Base-by-base conservation (phyloP, 1,139 yeast genomes). In the Candida pseudoviswanathii region DNA sequence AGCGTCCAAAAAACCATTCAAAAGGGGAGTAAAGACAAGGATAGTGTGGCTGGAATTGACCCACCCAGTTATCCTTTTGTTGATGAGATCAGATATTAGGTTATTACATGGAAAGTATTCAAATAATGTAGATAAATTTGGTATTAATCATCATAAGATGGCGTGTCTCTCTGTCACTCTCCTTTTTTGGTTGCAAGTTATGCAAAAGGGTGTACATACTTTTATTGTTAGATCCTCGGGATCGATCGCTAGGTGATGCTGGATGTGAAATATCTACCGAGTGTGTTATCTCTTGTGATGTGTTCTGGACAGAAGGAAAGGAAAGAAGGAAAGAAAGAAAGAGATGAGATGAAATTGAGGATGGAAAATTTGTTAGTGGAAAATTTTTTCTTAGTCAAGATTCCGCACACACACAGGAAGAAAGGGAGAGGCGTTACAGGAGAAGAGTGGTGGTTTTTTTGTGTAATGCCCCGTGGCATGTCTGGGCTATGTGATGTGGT, bases 51-150 rank as follows among this genome's bases (percentile, higher is more conserved):
- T 16, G 16, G 16, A 16, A 16, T n/a, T 7, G 34, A n/a, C 16
- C 22, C 7, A 44, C 10, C 42, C 43, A 38, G 46, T 16, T 27
- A 27, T 6, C 30, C 9, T 27, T 5, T 27, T 27, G 30, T 27
- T 27, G 2, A 6, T 27, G 30, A 16, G 16, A 16, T 16, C 16
- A 16, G 16, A 16, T 16, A 16, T 16, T 16, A 16, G 16, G 16
- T 38, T 38, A 38, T 39, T 46, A 41, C 45, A 27, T 25, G 9
- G 30, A 27, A 27, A 25, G 9, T 16, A 21, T 48, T 48, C 51
- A 48, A 48, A 48, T 48, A 48, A 48, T 48, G 51, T 48, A 48
- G 51, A 48, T 48, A 48, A 48, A 45, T 44, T 39, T 30, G 22
- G 16, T 34, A 21, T 8, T 11, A 29, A 39, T 43, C 46, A 48